Conservation (phyloP, 345 rosid genomes). For the sweet orange (Citrus sinensis) region DNA sequence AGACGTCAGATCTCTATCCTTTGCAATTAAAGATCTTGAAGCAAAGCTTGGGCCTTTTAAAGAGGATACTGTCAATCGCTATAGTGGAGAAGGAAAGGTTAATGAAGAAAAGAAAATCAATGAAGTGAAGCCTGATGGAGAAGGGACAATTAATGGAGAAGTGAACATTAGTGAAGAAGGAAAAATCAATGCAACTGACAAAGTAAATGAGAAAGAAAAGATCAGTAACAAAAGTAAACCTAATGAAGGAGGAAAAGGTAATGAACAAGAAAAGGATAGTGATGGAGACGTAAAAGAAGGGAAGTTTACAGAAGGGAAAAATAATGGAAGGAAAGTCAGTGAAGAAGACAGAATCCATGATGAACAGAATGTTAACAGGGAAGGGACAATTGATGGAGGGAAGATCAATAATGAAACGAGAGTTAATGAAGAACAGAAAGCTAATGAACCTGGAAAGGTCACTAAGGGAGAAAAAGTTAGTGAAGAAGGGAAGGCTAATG, state of each 20-base stretch:
- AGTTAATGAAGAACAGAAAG: not conserved
- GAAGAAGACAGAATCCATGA: not conserved
- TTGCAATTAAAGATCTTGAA: constrained; percentile 59
- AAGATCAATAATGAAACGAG: not conserved
- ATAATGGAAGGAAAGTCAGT: not conserved
- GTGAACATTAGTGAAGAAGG: not conserved
- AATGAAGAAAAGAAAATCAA: not conserved
- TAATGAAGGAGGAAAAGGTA: not conserved
- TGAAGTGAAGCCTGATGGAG: constrained; percentile 15
- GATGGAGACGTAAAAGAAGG: not conserved
- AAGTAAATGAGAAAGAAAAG: not conserved
- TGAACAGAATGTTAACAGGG: not conserved
- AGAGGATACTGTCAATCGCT: constrained; percentile 12
- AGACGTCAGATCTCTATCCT: constrained; percentile 54
- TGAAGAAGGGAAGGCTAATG: not conserved
- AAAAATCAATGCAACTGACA: not conserved
- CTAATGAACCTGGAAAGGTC: not conserved
- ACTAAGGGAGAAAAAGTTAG: not conserved
- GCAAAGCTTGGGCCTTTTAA: constrained; percentile 59
- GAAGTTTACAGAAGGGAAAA: not conserved
- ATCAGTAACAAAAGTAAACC: constrained; percentile 2
- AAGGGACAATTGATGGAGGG: not conserved
- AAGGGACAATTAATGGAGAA: not conserved
- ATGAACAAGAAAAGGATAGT: not conserved
- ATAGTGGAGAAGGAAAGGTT: constrained; percentile 2